A percentile compares a stretch with the other conserved stretches of the same genome.
Evolutionary conservation across 1,284 basidiomycete genomes (phyloP).

Genomic region (Cutaneotrichosporon cutaneum): DNA sequence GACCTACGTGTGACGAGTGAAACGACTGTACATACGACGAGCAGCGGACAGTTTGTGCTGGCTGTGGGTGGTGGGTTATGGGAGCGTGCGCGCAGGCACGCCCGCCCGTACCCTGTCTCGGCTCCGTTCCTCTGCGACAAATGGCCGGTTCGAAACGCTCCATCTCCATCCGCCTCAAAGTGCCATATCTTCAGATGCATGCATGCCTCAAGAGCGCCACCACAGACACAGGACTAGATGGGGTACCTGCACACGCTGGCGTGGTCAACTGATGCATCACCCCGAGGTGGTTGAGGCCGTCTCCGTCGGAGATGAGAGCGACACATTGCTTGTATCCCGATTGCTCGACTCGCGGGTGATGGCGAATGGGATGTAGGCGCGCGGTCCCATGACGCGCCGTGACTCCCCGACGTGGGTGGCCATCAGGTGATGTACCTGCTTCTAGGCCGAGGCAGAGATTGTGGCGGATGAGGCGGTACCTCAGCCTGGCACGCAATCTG

Average conservation of each 20-base stretch:
- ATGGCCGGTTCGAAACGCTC: not conserved
- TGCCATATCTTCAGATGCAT: not conserved
- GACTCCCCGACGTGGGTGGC: not conserved
- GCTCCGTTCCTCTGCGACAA: not conserved
- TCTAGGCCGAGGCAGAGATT: not conserved
- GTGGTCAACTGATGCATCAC: not conserved
- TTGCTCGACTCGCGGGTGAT: not conserved
- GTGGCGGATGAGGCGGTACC: not conserved
- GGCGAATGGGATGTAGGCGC: not conserved
- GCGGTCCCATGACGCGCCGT: not conserved
- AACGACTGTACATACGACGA: no score
- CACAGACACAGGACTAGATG: no score
- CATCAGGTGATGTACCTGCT: not conserved
- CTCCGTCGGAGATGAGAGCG: not conserved
- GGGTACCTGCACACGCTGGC: not conserved
- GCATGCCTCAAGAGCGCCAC: not conserved
- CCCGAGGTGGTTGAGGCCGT: not conserved
- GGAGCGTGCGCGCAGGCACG: not conserved
- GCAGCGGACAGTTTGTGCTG: no score
- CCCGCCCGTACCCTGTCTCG: not conserved
- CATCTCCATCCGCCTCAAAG: not conserved
- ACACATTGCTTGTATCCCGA: not conserved
- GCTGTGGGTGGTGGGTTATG: not conserved
- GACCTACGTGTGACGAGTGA: no score
- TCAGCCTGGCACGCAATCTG: not conserved